These are phyloP conservation scores for Thymus mandschuricus DNA, from an alignment of 257 asterid genomes.

Conservation along the genomic window DNA sequence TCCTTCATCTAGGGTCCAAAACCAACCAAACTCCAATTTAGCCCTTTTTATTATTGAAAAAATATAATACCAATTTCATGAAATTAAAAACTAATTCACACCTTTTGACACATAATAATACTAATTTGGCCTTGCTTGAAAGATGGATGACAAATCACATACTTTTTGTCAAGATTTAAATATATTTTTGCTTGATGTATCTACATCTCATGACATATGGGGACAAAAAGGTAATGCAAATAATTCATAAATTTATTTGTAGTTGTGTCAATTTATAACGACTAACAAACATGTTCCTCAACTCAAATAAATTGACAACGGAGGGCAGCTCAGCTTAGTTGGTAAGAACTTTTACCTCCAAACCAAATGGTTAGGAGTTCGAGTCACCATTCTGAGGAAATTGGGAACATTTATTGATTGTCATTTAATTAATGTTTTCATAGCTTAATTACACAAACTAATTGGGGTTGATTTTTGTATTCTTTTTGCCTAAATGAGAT, in stretches of 20 bases:
- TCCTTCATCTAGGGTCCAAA: not conserved
- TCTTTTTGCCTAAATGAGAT: not conserved
- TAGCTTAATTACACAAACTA: too few species aligned
- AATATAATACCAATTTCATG: not conserved
- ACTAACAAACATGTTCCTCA: not conserved
- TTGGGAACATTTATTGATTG: too few species aligned
- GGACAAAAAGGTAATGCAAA: slow-evolving; percentile 26
- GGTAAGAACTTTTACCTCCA: too few species aligned
- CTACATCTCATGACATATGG: slow-evolving; percentile 28
- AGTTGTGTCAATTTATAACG: not conserved
- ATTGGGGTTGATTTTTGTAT: not conserved
- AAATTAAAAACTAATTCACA: not conserved
- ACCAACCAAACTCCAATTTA: not conserved
- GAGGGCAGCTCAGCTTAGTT: too few species aligned
- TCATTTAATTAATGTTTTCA: too few species aligned
- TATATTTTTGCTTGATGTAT: slow-evolving; percentile 7
- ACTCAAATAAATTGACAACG: not conserved
- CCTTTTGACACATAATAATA: slow-evolving; percentile 8
- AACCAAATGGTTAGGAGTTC: too few species aligned
- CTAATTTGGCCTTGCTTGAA: slow-evolving; percentile 9
- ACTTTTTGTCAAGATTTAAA: slow-evolving; percentile 33
- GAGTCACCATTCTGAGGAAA: too few species aligned
- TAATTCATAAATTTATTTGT: not conserved
- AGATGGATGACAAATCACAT: slow-evolving; percentile 20
- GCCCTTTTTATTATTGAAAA: not conserved